These are phyloP conservation scores for Epichloe gansuensis DNA, from an alignment of 2,329 filamentous ascomycete species.

Conservation along the genomic window DNA sequence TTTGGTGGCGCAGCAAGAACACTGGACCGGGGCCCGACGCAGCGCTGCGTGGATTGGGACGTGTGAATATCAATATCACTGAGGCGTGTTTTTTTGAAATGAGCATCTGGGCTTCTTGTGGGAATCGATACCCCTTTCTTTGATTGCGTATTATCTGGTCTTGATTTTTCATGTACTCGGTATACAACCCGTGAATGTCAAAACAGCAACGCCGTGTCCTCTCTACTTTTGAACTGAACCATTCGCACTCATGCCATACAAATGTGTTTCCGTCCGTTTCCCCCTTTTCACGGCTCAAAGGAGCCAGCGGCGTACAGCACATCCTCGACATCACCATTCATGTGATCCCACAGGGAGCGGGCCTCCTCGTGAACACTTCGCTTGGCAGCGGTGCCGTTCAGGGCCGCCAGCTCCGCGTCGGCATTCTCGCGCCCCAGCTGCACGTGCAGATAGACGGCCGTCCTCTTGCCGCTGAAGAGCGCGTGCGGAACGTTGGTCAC, in stretches of 20 bases:
- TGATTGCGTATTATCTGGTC: too few relatives aligned
- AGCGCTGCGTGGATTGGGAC: too few relatives aligned
- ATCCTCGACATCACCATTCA: conserved; percentile 31
- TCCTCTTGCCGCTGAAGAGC: conserved; percentile 44
- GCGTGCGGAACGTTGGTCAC: conserved; percentile 50
- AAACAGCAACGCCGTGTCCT: too few relatives aligned
- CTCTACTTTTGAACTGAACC: too few relatives aligned
- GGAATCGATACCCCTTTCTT: too few relatives aligned
- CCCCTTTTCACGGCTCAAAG: not conserved
- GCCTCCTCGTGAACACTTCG: conserved; percentile 22
- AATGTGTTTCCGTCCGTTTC: not conserved
- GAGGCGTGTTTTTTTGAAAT: too few relatives aligned
- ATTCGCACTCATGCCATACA: too few relatives aligned
- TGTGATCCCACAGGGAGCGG: conserved; percentile 31
- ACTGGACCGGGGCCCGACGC: not conserved
- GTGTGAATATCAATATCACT: too few relatives aligned
- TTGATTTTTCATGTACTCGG: too few relatives aligned
- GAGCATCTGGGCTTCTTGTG: too few relatives aligned
- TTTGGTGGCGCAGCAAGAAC: conserved; percentile 1
- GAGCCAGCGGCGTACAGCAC: conserved; percentile 33
- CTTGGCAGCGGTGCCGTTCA: conserved; percentile 11
- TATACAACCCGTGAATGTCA: too few relatives aligned
- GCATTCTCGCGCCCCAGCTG: conserved; percentile 30
- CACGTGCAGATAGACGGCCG: conserved; percentile 44
- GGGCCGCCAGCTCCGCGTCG: conserved; percentile 17